Evolutionary conservation across 371 early-diverging fungal species (phyloP).

Genomic region (Actinomortierella ambigua): DNA sequence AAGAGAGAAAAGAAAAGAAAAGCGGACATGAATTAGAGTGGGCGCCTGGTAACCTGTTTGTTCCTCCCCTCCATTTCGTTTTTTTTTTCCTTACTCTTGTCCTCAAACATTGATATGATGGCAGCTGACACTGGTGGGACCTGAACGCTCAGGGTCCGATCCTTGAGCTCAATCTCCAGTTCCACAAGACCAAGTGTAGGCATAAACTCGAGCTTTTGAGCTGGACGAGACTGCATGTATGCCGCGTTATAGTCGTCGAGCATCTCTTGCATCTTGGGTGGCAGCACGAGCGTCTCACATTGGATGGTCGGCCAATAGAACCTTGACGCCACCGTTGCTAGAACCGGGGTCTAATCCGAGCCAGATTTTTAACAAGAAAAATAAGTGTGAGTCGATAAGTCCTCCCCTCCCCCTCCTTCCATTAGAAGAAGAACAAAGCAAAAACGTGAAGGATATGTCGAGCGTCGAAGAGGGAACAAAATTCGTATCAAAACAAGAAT

Average conservation of each 20-base stretch:
- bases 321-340: constrained; percentile 54
- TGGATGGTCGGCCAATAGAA: constrained; percentile 61
- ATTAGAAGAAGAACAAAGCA: background rate
- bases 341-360: constrained; percentile 29
- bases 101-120: constrained; percentile 51
- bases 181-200: constrained; percentile 52
- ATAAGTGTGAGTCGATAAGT: background rate
- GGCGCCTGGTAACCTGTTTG: background rate
- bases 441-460: background rate
- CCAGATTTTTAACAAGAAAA: constrained; percentile 10
- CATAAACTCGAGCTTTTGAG: constrained; percentile 54
- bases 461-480: background rate
- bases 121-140: constrained; percentile 56
- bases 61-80: background rate
- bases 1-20: background rate
- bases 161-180: constrained; percentile 52
- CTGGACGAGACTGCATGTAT: constrained; percentile 49
- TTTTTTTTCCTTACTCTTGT: constrained; percentile 24
- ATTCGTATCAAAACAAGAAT: background rate
- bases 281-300: constrained; percentile 43
- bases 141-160: constrained; percentile 46
- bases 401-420: background rate
- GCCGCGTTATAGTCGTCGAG: constrained; percentile 37
- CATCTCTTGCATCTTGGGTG: constrained; percentile 32
- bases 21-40: background rate